Evolutionary conservation across 179 eudicot species (phyloP).

Genomic region (Spergularia azorica): DNA sequence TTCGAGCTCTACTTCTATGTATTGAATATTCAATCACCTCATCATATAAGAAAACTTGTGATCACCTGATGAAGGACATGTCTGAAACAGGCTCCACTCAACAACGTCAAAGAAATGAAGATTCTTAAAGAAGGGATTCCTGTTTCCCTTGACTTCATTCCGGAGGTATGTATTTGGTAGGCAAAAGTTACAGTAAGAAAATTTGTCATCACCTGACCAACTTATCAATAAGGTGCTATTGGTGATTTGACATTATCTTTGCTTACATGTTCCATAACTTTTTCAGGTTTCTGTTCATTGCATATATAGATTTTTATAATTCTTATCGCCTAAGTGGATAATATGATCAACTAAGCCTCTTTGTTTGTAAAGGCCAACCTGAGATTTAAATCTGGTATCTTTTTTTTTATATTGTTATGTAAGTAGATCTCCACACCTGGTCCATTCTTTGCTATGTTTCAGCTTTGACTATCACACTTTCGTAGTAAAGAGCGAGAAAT

Average conservation of each 20-base stretch:
- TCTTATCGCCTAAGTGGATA: neutral
- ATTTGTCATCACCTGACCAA: neutral
- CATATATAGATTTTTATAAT: neutral
- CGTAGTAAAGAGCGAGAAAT: too few relatives aligned
- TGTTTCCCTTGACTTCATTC: slow-evolving; percentile 73
- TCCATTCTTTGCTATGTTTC: too few relatives aligned
- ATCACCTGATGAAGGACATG: slow-evolving; percentile 7
- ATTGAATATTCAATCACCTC: too few relatives aligned
- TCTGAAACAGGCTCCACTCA: slow-evolving; percentile 74
- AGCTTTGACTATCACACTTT: too few relatives aligned
- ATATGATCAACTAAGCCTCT: neutral
- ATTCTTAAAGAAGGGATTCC: slow-evolving; percentile 66
- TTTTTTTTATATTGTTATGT: neutral
- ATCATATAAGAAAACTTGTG: too few relatives aligned
- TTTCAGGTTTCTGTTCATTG: neutral
- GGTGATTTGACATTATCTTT: neutral
- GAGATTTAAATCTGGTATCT: neutral
- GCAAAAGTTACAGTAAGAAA: neutral
- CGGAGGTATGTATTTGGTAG: slow-evolving; percentile 62
- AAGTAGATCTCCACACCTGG: neutral
- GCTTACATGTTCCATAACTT: neutral
- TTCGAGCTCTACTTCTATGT: too few relatives aligned
- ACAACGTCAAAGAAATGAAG: slow-evolving; percentile 70
- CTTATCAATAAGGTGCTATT: neutral
- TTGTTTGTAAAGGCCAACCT: neutral